Percentiles rank a stretch among this genome's conserved stretches.
These are phyloP conservation scores for Protomyces arabidopsidicola DNA, from an alignment of 1,139 yeast species.

Conservation along the genomic window DNA sequence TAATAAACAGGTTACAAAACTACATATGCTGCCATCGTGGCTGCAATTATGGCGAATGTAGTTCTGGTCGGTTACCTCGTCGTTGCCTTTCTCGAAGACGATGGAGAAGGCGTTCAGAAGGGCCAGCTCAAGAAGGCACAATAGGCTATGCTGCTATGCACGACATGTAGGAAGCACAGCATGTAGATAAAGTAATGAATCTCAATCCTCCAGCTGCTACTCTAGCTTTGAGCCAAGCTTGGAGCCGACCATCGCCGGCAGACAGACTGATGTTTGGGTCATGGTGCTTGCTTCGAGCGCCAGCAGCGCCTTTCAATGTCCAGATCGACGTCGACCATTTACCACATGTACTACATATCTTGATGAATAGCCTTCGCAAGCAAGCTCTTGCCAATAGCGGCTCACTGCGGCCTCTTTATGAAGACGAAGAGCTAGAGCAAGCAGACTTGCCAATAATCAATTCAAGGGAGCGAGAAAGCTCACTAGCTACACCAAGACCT, in stretches of 20 bases:
- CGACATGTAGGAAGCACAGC: neutral
- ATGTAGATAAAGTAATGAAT: neutral
- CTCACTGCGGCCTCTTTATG: neutral
- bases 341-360: no score
- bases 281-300: no score
- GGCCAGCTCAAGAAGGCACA: neutral
- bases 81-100: slow-evolving; percentile 79
- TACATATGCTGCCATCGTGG: slow-evolving; percentile 60
- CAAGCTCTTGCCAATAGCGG: neutral
- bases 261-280: no score
- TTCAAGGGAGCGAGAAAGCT: neutral
- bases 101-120: neutral
- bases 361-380: neutral
- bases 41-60: slow-evolving; percentile 81
- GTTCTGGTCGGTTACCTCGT: slow-evolving; percentile 82
- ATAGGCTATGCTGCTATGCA: neutral
- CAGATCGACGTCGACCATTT: neutral
- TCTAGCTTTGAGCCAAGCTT: neutral
- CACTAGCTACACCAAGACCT: neutral
- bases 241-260: no score
- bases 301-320: no score
- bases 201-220: neutral
- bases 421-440: neutral
- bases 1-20: slow-evolving; percentile 17
- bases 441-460: no score